Percentiles rank a stretch among this genome's conserved stretches.
Evolutionary conservation across 2,329 filamentous ascomycete genomes (phyloP).

Genomic region (Westerdykella ornata): DNA sequence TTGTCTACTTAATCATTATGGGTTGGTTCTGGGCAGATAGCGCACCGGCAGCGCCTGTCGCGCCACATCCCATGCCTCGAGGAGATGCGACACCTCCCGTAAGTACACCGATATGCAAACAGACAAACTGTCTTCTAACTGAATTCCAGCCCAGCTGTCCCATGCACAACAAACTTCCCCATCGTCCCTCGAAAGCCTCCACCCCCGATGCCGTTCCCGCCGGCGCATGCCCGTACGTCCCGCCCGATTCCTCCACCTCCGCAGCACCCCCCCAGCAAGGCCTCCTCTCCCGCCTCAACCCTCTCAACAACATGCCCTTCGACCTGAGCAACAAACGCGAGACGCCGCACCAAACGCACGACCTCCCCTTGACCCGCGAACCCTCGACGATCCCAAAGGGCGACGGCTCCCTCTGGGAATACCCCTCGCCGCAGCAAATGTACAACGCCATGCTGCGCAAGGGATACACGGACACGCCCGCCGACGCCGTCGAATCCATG

Average conservation of each 20-base stretch:
- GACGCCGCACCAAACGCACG: conserved; percentile 64
- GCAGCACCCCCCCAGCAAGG: conserved; percentile 39
- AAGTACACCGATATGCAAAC: conserved; percentile 21
- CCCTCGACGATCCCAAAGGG: conserved; percentile 86
- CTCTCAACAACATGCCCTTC: conserved; percentile 93
- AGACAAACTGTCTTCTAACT: conserved; percentile 18
- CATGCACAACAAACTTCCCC: conserved; percentile 53
- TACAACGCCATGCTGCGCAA: conserved; percentile 97
- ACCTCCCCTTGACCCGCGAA: conserved; percentile 74
- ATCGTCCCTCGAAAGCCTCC: conserved; percentile 25
- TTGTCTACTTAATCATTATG: conserved; percentile 41
- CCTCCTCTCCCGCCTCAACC: conserved; percentile 61
- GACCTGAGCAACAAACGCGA: conserved; percentile 71
- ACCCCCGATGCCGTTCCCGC: conserved; percentile 25
- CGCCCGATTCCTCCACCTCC: conserved; percentile 28
- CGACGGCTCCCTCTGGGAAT: conserved; percentile 80
- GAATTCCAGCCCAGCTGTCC: conserved; percentile 56
- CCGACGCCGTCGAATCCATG: conserved; percentile 92
- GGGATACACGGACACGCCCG: conserved; percentile 88
- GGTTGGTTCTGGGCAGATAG: conserved; percentile 66
- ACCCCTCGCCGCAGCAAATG: conserved; percentile 98
- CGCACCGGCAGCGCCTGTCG: conserved; percentile 29
- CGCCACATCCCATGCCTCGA: conserved; percentile 44
- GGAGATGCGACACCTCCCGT: conserved; percentile 51
- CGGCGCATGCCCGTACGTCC: conserved; percentile 46